Evolutionary conservation across 2,329 filamentous ascomycete species (phyloP), one percentile per base, ranked within the genome.

Genomic region (Pseudohalonectria lignicola): DNA sequence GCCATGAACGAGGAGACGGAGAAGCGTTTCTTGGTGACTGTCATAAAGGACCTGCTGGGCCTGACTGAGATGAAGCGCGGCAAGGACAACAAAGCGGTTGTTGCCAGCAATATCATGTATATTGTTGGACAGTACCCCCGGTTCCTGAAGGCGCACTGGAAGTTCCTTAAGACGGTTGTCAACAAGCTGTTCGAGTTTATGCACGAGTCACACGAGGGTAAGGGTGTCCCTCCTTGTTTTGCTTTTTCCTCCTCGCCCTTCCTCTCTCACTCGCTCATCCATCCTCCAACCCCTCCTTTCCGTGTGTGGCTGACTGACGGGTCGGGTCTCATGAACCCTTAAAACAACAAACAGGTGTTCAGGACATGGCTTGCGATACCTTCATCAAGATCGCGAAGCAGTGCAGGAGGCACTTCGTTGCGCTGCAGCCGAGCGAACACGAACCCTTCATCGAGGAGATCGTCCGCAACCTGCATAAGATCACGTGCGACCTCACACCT

Each of bases 111-210:
- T 65, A 98, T 98, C 54, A 98, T 98, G 92, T 98, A 98, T 60
- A 98, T 98, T 64, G 92, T 98, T 44, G 92, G 92, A 42, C 92
- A 98, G 57, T 98, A 98, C 56, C 92, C 92, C 28, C 85, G 92
- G 16, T 98, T 98, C 66, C 67, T 98, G 52, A 98, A 98, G 67
- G 92, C 92, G 2, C 92, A 98, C 61, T 98, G 92, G 92, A 98
- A 98, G 60, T 98, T 98, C 65, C 69, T 98, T 40, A 98, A 98
- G 77, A 98, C 92, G 3, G 92, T 98, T 15, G 92, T 98, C 54
- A 98, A 98, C 66, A 98, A 98, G 68, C 74, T 98, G 5, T 98
- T 98, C 53, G 92, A 98, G 65, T 98, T 98, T 57, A 98, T 98
- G 92, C 92, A 98, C 60, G 92, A 98, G 62, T 96, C 92, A 1